Evolutionary conservation across 805 yeast species (phyloP).

Genomic region (Lachancea meyersii): DNA sequence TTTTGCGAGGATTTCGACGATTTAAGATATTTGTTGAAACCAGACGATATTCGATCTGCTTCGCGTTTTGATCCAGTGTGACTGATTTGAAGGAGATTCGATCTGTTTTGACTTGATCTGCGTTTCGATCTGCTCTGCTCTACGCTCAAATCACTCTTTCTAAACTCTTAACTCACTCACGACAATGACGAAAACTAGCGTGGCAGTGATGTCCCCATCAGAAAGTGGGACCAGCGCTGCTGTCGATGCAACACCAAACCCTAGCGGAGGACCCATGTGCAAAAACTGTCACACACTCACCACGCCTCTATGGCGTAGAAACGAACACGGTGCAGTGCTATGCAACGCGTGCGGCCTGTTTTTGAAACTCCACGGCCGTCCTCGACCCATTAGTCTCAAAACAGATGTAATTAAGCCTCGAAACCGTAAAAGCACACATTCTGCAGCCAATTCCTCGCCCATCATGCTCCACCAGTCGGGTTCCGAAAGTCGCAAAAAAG

Average conservation of each 20-base stretch:
- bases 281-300: conserved; percentile 88
- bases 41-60: too few relatives aligned
- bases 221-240: background rate
- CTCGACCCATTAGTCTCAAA: conserved; percentile 85
- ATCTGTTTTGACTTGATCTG: too few relatives aligned
- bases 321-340: conserved; percentile 81
- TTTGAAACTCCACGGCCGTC: conserved; percentile 83
- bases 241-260: background rate
- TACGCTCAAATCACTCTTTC: too few relatives aligned
- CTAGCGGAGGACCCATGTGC: conserved; percentile 53
- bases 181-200: conserved; percentile 3
- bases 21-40: too few relatives aligned
- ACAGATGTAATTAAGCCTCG: conserved; percentile 90
- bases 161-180: background rate
- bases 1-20: too few relatives aligned
- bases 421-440: conserved; percentile 50
- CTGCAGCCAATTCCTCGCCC: conserved; percentile 7
- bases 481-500: conserved; percentile 17
- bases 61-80: too few relatives aligned
- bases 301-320: conserved; percentile 93
- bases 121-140: too few relatives aligned
- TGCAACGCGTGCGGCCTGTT: conserved; percentile 95
- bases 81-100: too few relatives aligned
- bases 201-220: conserved; percentile 2
- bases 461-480: conserved; percentile 7